A percentile compares a stretch with the other conserved stretches of the same genome.
These are phyloP conservation scores for Biscogniauxia sp. DNA, from an alignment of 2,329 filamentous ascomycete genomes.

Conservation along the genomic window DNA sequence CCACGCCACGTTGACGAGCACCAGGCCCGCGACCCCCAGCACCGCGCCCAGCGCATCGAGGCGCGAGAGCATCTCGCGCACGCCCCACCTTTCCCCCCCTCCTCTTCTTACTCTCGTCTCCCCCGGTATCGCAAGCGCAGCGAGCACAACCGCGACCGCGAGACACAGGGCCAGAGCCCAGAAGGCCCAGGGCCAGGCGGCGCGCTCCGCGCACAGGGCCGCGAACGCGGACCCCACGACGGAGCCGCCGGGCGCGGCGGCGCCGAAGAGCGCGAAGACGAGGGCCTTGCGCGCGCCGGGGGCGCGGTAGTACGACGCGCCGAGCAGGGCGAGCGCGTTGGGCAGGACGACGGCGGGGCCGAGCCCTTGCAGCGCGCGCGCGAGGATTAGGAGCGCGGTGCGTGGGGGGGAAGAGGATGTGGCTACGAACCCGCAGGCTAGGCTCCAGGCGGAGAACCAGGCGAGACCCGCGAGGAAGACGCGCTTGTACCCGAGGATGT, in stretches of 20 bases:
- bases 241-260: slow-evolving; percentile 33
- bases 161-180: slow-evolving; percentile 29
- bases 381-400: slow-evolving; percentile 43
- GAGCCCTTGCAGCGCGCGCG: slow-evolving; percentile 50
- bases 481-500: slow-evolving; percentile 45
- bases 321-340: slow-evolving; percentile 56
- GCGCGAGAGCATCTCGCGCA: slow-evolving; percentile 13
- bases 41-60: slow-evolving; percentile 28
- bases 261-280: slow-evolving; percentile 36
- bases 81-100: no score
- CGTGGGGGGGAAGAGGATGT: no score
- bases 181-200: slow-evolving; percentile 34
- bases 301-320: slow-evolving; percentile 48
- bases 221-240: slow-evolving; percentile 30
- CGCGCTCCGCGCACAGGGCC: slow-evolving; percentile 23
- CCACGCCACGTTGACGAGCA: slow-evolving; percentile 59
- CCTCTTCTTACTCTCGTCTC: no score
- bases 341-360: slow-evolving; percentile 55
- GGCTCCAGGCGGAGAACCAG: slow-evolving; percentile 41
- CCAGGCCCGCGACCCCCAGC: slow-evolving; percentile 46
- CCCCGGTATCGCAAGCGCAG: slow-evolving; percentile 16
- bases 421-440: slow-evolving; percentile 40
- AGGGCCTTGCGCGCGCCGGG: slow-evolving; percentile 35
- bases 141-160: slow-evolving; percentile 23
- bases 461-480: slow-evolving; percentile 41